Evolutionary conservation across 192 early-diverging fungal genomes (phyloP), one percentile per base, ranked within the genome.

Genomic region (Coemansia umbellata): DNA sequence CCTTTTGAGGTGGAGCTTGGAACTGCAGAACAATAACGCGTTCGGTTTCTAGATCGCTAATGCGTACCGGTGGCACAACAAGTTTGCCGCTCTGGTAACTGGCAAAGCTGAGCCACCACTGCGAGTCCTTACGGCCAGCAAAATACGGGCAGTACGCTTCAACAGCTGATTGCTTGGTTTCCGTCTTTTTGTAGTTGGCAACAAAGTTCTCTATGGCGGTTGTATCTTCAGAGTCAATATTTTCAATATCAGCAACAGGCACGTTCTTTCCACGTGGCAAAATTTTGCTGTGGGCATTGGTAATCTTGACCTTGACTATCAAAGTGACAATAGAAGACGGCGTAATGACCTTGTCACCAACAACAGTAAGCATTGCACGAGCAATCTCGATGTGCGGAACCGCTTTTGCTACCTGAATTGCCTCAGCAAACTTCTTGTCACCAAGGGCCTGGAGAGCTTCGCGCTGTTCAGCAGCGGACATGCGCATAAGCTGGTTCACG

Each of bases 31-130:
- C 81, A 42, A 92, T 74, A 6, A 85, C 82, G 37, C 82, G 80
- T 50, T 69, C 67, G 9, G 80, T 81, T 3, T 66, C 84, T 43
- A 93, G 76, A 55, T 92, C 90, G 23, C 79, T 83, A 26, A 96
- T 81, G 53, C 92, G 92, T 47, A 82, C 72, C 7, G 85, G 86
- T 8, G 83, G 71, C 41, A 87, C 80, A 21, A 98, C 89, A 44
- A 93, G 83, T 44, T 88, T 89, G 60, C 90, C 86, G 32, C 84
- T 84, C 66, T 87, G 86, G 61, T 82, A 83, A 60, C 92, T 88
- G 19, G 89, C 92, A 69, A 99, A 79, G 42, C 90, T 82, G 26
- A 98, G 79, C 90, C 90, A 96, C 91, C 92, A 99, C 69, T 74
- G 82, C 33, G 91, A 84, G 47, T 83, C 86, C 78, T 90, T 90